Evolutionary conservation across 108 stramenopile genomes (phyloP).

Genomic region (Cyclotella sp.): DNA sequence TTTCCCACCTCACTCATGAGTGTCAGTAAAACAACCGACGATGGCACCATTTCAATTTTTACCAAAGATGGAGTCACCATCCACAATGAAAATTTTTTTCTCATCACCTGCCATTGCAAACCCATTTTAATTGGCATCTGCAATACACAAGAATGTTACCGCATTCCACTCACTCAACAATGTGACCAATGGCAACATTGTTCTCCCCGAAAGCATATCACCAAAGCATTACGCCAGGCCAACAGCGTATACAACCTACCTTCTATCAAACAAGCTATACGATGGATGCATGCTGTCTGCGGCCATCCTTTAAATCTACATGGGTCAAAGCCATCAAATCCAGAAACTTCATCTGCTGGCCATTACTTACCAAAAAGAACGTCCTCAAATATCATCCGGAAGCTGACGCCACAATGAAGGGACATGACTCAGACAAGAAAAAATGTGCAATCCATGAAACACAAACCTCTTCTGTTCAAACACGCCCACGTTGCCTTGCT

Average conservation of each 20-base stretch:
- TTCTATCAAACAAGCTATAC: background rate
- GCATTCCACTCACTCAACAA: background rate
- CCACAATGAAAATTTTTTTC: background rate
- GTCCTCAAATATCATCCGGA: background rate
- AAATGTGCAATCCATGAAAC: background rate
- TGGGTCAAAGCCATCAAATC: slow-evolving; percentile 22
- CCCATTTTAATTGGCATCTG: background rate
- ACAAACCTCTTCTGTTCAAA: background rate
- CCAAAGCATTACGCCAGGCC: background rate
- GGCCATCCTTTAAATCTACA: slow-evolving; percentile 10
- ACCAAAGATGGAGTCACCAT: background rate
- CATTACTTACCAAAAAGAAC: background rate
- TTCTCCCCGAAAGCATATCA: too few species aligned
- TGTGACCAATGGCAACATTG: too few species aligned
- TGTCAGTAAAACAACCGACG: background rate
- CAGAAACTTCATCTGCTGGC: background rate
- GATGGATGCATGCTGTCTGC: background rate
- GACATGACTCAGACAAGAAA: background rate
- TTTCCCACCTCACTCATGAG: background rate
- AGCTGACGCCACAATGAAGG: background rate
- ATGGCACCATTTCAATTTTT: too few species aligned
- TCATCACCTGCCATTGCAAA: background rate
- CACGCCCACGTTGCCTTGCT: background rate
- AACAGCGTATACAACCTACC: slow-evolving; percentile 7
- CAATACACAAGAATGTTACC: background rate